These are phyloP conservation scores for Anisodus tanguticus DNA, from an alignment of 257 asterid genomes.

Conservation along the genomic window DNA sequence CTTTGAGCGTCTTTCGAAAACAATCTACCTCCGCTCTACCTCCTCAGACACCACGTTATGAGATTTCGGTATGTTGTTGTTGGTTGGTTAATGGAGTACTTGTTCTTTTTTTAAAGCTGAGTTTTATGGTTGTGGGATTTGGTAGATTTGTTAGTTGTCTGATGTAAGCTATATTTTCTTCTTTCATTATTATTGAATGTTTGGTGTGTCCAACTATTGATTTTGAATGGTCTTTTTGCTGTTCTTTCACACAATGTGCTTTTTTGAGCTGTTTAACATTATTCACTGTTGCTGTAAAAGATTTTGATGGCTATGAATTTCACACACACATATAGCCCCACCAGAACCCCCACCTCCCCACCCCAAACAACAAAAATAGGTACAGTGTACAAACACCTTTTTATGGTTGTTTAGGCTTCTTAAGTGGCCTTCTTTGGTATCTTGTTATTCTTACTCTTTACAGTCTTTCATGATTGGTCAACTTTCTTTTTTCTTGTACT, in stretches of 20 bases:
- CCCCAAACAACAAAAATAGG: constrained; percentile 8
- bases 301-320: constrained; percentile 15
- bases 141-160: constrained; percentile 25
- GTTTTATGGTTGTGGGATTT: constrained; percentile 23
- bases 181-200: constrained; percentile 24
- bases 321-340: constrained; percentile 21
- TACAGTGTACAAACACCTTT: constrained; percentile 20
- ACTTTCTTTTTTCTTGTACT: background rate
- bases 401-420: constrained; percentile 25
- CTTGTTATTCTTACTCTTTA: background rate
- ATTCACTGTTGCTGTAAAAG: constrained; percentile 2
- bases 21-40: too few species aligned
- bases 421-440: constrained; percentile 26
- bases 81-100: background rate
- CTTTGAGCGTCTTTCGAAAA: too few species aligned
- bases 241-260: constrained; percentile 12
- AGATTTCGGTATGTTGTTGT: too few species aligned
- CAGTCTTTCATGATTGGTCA: constrained; percentile 28
- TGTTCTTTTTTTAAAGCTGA: background rate
- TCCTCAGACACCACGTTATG: too few species aligned
- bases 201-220: background rate
- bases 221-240: constrained; percentile 7
- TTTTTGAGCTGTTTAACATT: background rate
- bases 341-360: constrained; percentile 14
- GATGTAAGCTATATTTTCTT: background rate